phyloP scores from a whole-genome alignment of 2,329 filamentous ascomycete species.

The Hymenoscyphus infarciens region DNA sequence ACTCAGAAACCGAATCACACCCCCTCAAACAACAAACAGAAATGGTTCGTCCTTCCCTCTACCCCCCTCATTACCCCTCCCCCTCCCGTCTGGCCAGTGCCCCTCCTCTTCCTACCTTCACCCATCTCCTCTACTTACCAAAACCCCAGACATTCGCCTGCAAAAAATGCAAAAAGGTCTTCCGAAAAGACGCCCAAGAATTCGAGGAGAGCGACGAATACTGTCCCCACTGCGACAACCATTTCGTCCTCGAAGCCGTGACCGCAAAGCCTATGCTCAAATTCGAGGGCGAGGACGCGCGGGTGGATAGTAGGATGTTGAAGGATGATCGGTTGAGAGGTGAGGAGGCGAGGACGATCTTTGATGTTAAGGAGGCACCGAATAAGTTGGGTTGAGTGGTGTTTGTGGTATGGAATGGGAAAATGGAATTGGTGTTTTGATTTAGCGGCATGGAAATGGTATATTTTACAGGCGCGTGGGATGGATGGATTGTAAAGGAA shows the following conservation, averaged over 20 bases:
- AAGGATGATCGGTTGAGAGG: constrained; percentile 75
- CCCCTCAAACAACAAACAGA: constrained; percentile 72
- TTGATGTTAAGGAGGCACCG: constrained; percentile 71
- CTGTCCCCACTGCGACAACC: constrained; percentile 98
- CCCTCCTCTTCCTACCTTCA: too few species aligned
- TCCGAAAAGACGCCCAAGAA: constrained; percentile 87
- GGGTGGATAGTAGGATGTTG: constrained; percentile 85
- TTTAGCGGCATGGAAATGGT: constrained; percentile 32
- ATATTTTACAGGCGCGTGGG: constrained; percentile 11
- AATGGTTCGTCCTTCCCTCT: constrained; percentile 53
- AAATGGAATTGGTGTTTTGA: constrained; percentile 20
- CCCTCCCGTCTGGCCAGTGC: too few species aligned
- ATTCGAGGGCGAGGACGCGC: constrained; percentile 86
- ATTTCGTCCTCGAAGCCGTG: constrained; percentile 88
- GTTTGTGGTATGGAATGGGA: constrained; percentile 1
- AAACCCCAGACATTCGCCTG: constrained; percentile 69
- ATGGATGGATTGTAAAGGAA: background rate
- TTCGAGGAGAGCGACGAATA: constrained; percentile 98
- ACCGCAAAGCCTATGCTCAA: constrained; percentile 79
- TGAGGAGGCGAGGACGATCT: constrained; percentile 61
- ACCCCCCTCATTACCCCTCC: too few species aligned
- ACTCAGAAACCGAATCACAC: constrained; percentile 76
- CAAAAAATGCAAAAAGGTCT: constrained; percentile 98
- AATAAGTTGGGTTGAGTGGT: constrained; percentile 64
- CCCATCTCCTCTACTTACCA: background rate